Base-by-base conservation (phyloP, 352 stramenopile genomes). In the Phytophthora melonis region DNA sequence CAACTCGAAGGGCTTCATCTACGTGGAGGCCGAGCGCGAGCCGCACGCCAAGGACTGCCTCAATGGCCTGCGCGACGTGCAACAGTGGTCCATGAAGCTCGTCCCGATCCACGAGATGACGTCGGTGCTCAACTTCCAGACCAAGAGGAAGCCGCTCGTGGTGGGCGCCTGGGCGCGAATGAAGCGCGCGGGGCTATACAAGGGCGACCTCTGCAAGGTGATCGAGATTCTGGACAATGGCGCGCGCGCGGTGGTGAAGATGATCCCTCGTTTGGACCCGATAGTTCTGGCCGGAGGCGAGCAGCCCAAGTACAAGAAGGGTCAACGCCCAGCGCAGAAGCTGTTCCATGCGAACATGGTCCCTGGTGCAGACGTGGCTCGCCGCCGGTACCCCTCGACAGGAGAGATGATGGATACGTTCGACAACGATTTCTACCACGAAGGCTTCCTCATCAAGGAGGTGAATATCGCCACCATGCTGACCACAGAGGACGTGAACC, bases 101-200 rank as follows among this genome's bases (percentile, higher is more conserved):
- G 90, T 97, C 14, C 90, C 90, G 14, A 92, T 97, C 30, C 89
- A 97, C 64, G 90, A 97, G 73, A 97, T 97, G 90, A 96, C 90
- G 27, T 93, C 88, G 1, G 90, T 97, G n/a, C 74, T 97, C 7
- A 95, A 91, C 52, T 83, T 97, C 4, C 87, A 96, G 65, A 95
- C 90, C 59, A 88, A 90, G 71, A 85, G 88, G 66, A 97, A 95
- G 63, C 90, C 90, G 13, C 74, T 97, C 27, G 82, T 88, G 14
- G 82, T 86, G 39, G 90, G 90, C 34, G 84, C 86, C 10, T 97
- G 90, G 90, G 89, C 89, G 32, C 80, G 90, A 21, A 93, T 97
- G 78, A 97, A 96, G 78, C 88, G 90, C 62, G 90, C 87, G 2
- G 90, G 90, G 5, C 32, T 97, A 23, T 95, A 95, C 86, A 97